phyloP scores from a whole-genome alignment of 768 basidiomycete species.

The Chiua virens region DNA sequence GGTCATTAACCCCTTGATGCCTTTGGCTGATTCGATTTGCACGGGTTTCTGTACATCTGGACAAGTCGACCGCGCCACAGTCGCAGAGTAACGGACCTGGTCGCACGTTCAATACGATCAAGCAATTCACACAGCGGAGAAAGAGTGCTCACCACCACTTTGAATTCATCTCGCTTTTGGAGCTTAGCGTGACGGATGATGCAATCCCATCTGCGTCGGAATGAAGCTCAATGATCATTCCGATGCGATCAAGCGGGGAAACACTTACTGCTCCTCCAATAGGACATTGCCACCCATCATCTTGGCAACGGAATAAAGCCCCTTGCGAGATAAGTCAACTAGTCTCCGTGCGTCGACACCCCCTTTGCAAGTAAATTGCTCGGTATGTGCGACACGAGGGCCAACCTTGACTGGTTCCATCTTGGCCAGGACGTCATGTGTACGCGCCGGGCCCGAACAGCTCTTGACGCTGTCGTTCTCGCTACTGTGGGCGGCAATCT shows the following conservation, averaged over 20 bases:
- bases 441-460: constrained; percentile 34
- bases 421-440: constrained; percentile 24
- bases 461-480: constrained; percentile 31
- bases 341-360: constrained; percentile 37
- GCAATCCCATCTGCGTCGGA: constrained; percentile 35
- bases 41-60: constrained; percentile 40
- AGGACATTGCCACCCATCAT: constrained; percentile 38
- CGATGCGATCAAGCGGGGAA: constrained; percentile 16
- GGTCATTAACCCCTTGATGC: constrained; percentile 38
- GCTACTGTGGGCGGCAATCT: constrained; percentile 17
- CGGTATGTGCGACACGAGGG: constrained; percentile 36
- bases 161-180: constrained; percentile 33
- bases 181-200: constrained; percentile 32
- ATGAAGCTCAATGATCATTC: constrained; percentile 13
- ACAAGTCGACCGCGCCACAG: constrained; percentile 34
- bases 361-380: constrained; percentile 35
- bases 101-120: constrained; percentile 11
- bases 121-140: constrained; percentile 7
- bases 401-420: constrained; percentile 28
- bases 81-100: constrained; percentile 37
- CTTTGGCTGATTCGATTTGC: constrained; percentile 34
- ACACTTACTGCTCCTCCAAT: constrained; percentile 36
- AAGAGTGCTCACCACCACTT: constrained; percentile 30
- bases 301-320: constrained; percentile 32
- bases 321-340: constrained; percentile 34